phyloP scores from a whole-genome alignment of 2,329 filamentous ascomycete species.

The Pseudomassariella vexata region DNA sequence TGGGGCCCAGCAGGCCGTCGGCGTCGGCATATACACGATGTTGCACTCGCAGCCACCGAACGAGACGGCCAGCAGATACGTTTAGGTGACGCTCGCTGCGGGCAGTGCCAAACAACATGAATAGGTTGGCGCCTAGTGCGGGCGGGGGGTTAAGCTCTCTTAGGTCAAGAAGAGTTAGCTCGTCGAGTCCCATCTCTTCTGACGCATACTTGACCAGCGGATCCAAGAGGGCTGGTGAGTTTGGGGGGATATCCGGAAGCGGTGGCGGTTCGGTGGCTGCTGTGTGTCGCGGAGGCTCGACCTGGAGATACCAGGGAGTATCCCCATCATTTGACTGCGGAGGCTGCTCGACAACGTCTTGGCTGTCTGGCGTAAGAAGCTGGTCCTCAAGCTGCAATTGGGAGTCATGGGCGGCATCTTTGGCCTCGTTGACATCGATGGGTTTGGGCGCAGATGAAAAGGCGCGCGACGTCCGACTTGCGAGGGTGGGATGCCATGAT shows the following conservation, averaged over 20 bases:
- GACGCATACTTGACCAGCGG: constrained; percentile 73
- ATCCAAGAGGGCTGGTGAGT: constrained; percentile 65
- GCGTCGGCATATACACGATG: constrained; percentile 71
- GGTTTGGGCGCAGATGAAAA: neutral
- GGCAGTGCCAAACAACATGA: constrained; percentile 91
- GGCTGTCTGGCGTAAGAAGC: constrained; percentile 2
- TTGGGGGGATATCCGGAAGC: constrained; percentile 53
- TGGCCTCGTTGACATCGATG: neutral
- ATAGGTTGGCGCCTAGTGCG: constrained; percentile 77
- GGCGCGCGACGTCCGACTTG: neutral
- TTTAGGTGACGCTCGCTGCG: constrained; percentile 91
- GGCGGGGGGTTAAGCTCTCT: constrained; percentile 79
- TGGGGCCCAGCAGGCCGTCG: constrained; percentile 82
- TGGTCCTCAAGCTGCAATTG: constrained; percentile 1
- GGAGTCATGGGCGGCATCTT: neutral
- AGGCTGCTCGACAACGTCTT: constrained; percentile 4
- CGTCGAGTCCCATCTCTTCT: constrained; percentile 79
- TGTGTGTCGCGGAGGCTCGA: constrained; percentile 52
- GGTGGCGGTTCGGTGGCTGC: constrained; percentile 38
- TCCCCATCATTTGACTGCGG: constrained; percentile 13
- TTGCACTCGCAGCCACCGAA: constrained; percentile 73
- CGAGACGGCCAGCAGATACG: constrained; percentile 82
- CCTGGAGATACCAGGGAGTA: constrained; percentile 75
- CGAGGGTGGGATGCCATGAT: constrained; percentile 1
- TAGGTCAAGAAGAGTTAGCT: constrained; percentile 75